phyloP scores from a whole-genome alignment of 148 eudicot species.

The Rhododendron kiyosumense region DNA sequence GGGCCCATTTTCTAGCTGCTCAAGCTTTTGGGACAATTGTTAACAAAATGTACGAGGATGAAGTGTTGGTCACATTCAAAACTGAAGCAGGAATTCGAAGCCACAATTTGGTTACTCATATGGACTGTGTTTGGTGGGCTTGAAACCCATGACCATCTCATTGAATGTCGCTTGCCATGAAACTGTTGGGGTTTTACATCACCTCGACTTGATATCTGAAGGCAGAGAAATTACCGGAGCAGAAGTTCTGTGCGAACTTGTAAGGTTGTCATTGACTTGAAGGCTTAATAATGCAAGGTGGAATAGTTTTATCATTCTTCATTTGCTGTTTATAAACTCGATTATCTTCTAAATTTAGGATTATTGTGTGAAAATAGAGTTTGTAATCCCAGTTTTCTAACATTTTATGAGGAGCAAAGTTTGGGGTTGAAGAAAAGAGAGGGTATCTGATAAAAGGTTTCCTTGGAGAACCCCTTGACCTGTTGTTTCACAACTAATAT shows the following conservation, averaged over 20 bases:
- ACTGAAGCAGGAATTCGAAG: not conserved
- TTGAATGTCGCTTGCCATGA: not conserved
- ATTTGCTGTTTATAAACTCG: not conserved
- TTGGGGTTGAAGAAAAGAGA: not conserved
- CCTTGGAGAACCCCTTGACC: not conserved
- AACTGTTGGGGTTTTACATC: not conserved
- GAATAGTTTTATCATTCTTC: not conserved
- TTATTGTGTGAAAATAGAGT: not conserved
- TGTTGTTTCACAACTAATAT: not conserved
- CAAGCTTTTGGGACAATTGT: not conserved
- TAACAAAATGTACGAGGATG: not conserved
- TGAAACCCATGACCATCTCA: not conserved
- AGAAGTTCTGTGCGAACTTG: not conserved
- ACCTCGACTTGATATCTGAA: not conserved
- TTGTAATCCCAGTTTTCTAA: not conserved
- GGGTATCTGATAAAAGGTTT: not conserved
- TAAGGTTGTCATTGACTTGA: conserved; percentile 6
- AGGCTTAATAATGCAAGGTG: not conserved
- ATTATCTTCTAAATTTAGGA: not conserved
- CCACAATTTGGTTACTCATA: too few relatives aligned
- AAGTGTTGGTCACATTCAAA: not conserved
- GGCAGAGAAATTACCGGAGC: not conserved
- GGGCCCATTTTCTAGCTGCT: not conserved
- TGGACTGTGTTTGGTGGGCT: not conserved
- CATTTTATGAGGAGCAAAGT: not conserved